Evolutionary conservation across 2,329 filamentous ascomycete genomes (phyloP), one percentile per base, ranked within the genome.

Genomic region (Keithomyces neogunnii): DNA sequence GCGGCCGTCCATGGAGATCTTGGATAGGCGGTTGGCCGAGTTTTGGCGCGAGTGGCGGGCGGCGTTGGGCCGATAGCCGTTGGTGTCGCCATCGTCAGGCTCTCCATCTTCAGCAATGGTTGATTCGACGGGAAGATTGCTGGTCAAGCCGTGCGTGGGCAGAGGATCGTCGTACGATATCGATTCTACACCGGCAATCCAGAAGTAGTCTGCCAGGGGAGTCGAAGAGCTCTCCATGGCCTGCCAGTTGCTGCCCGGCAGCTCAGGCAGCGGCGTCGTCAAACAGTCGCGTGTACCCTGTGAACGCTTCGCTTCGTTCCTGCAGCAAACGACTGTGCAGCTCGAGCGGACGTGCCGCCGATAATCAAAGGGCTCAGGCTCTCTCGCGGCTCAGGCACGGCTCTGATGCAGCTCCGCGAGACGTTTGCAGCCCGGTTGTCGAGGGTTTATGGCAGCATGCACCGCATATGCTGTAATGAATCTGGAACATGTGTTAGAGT

Each of bases 191-290:
- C 84, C 84, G 58, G 84, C 84, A 65, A 87, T 86, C 84, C 84
- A 87, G 69, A 87, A 87, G 71, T 87, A 87, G 67, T 87, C 84
- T 68, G 84, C 84, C 66, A 87, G 74, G 63, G 84, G 84, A 57
- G 76, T 76, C 56, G 81, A 82, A 53, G 80, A 75, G 69, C 68
- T 73, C 64, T 81, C 79, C 79, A 82, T 82, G 71, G 69, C 75
- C 72, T 40, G n/a, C 9, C 19, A n/a, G 26, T 70, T 46, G 36
- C 62, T 58, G 59, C 59, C 52, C 55, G 35, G 48, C 53, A 47
- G 40, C 3, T 19, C 38, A 50, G 52, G 47, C 39, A 26, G 48
- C 9, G 42, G 9, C 30, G 10, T 42, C 36, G 43, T 7, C 30
- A 38, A 33, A 33, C 48, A 45, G n/a, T 43, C 11, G 28, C n/a